Base-by-base conservation (phyloP, 148 eudicot genomes). In the Chenopodium berlandieri region DNA sequence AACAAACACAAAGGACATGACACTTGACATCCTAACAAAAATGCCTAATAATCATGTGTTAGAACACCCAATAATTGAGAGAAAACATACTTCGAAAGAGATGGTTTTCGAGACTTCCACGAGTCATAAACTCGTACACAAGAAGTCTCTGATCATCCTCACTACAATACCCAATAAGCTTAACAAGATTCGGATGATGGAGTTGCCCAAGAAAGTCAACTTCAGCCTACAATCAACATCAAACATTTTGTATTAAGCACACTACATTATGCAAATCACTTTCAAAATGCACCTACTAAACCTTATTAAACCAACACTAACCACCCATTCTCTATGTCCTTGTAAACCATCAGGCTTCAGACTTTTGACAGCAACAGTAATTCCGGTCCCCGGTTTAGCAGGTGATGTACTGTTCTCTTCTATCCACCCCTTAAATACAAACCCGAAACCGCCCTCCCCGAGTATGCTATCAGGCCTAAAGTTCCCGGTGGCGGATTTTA, bases 261-360 rank as follows among this genome's bases (percentile, higher is more conserved):
- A 79, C 48, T 4, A 0, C 62, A 81, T 76, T 25, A 60, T 25
- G 34, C 47, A 19, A 27, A 19, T 31, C 52, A 85, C 22, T 79
- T 81, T 83, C 48, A 62, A 11, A 72, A 71, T 60, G 58, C 37
- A 77, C 80, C 50, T 7, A 52, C 44, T 74, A n/a, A 48, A 48
- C 44, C 70, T 16, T 71, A n/a, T 64, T 78, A 56, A 71, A 75
- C 32, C 40, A 30, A 31, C 83, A 92, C 97, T 93, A 87, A 94
- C 99, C 99, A 96, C 95, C 99, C 99, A 96, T 91, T 96, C 99
- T 92, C 99, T 89, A 77, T 96, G 99, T 63, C 98, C 99, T 86
- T 96, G 99, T 60, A 96, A 94, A 67, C 95, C 99, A 73, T 96
- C 98, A 0, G 90, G 95, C 88, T 96, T 96, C 88, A 96, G 87